Conservation (phyloP, 2,329 filamentous ascomycete species). For the Pyrenophora teres region DNA sequence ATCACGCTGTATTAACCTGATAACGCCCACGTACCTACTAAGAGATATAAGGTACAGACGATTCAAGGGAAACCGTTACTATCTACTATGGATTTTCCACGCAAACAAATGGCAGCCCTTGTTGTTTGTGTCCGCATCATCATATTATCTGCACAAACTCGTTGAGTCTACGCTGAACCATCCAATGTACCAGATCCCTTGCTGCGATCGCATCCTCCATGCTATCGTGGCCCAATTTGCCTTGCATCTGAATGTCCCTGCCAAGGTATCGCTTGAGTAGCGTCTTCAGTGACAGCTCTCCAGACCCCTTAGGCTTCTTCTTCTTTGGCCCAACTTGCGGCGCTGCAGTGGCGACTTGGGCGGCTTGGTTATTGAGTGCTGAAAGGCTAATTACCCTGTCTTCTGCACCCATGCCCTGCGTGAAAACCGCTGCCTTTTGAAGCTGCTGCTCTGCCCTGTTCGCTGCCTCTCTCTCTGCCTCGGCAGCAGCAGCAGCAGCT, state of each 20-base stretch:
- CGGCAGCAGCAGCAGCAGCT: background rate
- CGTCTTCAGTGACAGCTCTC: conserved; percentile 66
- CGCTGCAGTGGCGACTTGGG: background rate
- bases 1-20: too few relatives aligned
- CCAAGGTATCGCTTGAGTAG: conserved; percentile 80
- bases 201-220: conserved; percentile 88
- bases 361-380: background rate
- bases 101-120: too few relatives aligned
- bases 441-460: background rate
- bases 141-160: background rate
- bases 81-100: too few relatives aligned
- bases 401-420: background rate
- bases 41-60: too few relatives aligned
- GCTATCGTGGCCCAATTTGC: conserved; percentile 74
- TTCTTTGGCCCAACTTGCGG: conserved; percentile 1
- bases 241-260: conserved; percentile 82
- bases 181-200: conserved; percentile 87
- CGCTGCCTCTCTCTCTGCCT: background rate
- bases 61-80: too few relatives aligned
- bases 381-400: too few relatives aligned
- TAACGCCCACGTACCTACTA: too few relatives aligned
- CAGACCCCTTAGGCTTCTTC: conserved; percentile 5
- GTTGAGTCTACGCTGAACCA: conserved; percentile 47
- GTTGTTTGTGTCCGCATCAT: too few relatives aligned
- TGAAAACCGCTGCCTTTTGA: background rate